Conservation (phyloP, 2,329 filamentous ascomycete genomes). For the Alternaria gaisen region DNA sequence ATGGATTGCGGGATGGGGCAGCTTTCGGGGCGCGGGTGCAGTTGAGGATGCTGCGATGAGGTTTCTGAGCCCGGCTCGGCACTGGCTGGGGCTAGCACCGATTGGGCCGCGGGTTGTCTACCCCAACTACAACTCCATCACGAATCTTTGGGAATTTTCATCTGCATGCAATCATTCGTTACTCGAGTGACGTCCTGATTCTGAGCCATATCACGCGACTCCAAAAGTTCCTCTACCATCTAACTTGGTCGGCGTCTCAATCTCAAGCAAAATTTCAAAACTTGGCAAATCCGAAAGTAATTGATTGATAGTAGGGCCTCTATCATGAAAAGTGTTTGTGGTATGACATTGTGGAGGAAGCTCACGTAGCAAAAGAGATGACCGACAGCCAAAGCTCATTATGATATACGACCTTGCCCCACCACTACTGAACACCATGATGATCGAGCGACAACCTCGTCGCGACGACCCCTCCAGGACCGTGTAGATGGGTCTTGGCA, state of each 20-base stretch:
- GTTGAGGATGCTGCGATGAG: conserved; percentile 35
- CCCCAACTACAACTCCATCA: neutral
- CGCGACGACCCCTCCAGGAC: neutral
- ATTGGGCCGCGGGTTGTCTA: conserved; percentile 11
- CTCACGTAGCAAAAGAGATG: neutral
- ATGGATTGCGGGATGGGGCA: conserved; percentile 46
- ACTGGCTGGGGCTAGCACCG: conserved; percentile 21
- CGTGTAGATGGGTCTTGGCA: neutral
- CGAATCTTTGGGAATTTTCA: neutral
- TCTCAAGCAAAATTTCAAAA: neutral
- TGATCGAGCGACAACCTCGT: neutral
- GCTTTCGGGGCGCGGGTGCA: conserved; percentile 30
- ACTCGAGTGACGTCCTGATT: neutral
- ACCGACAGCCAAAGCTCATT: neutral
- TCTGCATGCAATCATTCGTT: no score
- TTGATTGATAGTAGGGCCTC: neutral
- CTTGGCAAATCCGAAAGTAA: neutral
- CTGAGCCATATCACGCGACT: neutral
- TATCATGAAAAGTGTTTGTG: neutral
- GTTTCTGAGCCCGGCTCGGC: conserved; percentile 37
- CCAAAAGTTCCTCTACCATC: neutral
- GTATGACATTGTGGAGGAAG: neutral
- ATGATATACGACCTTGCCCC: neutral
- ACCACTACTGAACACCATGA: neutral
- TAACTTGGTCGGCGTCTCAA: neutral